Percentiles rank a stretch among this genome's conserved stretches.
phyloP scores from a whole-genome alignment of 164 flowering plant species.

The Malania oleifera region DNA sequence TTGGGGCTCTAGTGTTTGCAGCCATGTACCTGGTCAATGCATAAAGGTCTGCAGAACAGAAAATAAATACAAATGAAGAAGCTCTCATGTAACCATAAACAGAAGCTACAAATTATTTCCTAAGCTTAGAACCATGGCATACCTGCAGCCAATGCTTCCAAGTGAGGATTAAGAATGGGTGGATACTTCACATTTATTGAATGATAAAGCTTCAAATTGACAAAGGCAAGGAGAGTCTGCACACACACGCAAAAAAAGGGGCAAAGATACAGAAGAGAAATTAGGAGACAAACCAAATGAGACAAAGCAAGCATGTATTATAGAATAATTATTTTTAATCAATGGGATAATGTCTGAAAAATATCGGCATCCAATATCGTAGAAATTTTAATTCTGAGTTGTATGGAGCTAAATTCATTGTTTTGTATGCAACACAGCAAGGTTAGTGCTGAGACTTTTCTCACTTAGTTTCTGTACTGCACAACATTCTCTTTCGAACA shows the following conservation, averaged over 20 bases:
- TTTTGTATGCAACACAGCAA: too few relatives aligned
- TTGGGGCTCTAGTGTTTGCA: conserved; percentile 34
- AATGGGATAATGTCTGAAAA: not conserved
- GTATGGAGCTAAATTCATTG: too few relatives aligned
- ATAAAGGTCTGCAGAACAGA: conserved; percentile 63
- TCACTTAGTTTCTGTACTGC: too few relatives aligned
- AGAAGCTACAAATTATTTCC: too few relatives aligned
- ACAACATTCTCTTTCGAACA: too few relatives aligned
- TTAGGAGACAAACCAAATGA: not conserved
- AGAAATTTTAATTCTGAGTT: too few relatives aligned
- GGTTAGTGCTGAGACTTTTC: too few relatives aligned
- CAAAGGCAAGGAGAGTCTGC: conserved; percentile 85
- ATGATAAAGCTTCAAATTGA: conserved; percentile 72
- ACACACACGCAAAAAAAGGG: conserved; percentile 7
- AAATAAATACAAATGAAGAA: not conserved
- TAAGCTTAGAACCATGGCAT: too few relatives aligned
- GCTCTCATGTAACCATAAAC: too few relatives aligned
- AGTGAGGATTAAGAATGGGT: conserved; percentile 75
- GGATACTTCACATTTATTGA: conserved; percentile 80
- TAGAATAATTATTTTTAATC: not conserved
- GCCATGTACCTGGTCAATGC: conserved; percentile 63
- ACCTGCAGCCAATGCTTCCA: conserved; percentile 94
- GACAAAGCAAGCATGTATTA: not conserved
- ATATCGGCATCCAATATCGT: too few relatives aligned
- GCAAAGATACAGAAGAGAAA: not conserved